These are phyloP conservation scores for Verticillium nubilum DNA, from an alignment of 2,329 filamentous ascomycete genomes.

Conservation along the genomic window DNA sequence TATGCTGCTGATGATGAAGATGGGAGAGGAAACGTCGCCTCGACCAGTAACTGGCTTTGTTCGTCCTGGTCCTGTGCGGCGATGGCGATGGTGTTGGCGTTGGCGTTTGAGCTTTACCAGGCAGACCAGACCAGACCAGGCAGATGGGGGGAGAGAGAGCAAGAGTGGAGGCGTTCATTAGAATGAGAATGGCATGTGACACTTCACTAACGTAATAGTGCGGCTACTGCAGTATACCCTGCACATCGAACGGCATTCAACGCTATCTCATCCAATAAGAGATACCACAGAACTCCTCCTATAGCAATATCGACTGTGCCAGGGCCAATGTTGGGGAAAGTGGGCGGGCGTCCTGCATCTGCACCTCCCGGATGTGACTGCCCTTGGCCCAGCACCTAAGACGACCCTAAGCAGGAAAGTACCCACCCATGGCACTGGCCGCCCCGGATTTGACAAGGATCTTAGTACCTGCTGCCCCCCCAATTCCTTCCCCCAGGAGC, in stretches of 20 bases:
- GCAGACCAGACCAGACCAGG: not conserved
- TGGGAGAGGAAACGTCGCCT: not conserved
- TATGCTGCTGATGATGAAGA: not conserved
- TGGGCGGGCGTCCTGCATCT: not conserved
- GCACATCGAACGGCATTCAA: not conserved
- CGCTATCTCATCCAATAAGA: not conserved
- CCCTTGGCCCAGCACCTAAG: not conserved
- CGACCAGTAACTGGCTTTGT: not conserved
- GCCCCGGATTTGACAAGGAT: not conserved
- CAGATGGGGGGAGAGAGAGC: not conserved
- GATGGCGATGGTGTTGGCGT: no score
- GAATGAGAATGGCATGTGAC: conserved; percentile 12
- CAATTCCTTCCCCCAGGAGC: not conserved
- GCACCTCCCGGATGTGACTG: not conserved
- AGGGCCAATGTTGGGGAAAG: conserved; percentile 1
- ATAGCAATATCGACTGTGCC: not conserved
- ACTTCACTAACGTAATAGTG: conserved; percentile 7
- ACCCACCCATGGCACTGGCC: not conserved
- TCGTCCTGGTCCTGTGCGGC: no score
- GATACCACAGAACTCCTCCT: not conserved
- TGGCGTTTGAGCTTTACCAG: no score
- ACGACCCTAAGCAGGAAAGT: not conserved
- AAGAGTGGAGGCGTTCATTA: not conserved
- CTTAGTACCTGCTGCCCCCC: not conserved
- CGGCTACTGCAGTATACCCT: not conserved